A percentile compares a stretch with the other conserved stretches of the same genome.
Conservation (phyloP, 2,329 filamentous ascomycete species). For the Iodosphaeria phyllophila region DNA sequence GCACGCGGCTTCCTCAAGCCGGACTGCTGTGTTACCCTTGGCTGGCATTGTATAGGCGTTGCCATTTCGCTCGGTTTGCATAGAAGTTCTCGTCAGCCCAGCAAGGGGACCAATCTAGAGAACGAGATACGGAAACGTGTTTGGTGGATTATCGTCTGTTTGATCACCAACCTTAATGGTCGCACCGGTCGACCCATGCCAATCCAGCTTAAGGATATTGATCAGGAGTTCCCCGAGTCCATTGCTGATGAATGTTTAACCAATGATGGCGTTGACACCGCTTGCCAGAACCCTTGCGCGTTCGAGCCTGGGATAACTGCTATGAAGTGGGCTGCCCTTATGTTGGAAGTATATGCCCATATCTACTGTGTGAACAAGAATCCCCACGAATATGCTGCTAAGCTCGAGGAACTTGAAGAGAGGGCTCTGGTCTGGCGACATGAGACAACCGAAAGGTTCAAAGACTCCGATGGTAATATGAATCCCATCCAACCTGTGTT, state of each 20-base stretch:
- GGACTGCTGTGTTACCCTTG: slow-evolving; percentile 52
- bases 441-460: slow-evolving; percentile 41
- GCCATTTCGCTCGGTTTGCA: slow-evolving; percentile 64
- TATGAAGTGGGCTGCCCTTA: slow-evolving; percentile 46
- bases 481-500: slow-evolving; percentile 33
- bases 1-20: slow-evolving; percentile 65
- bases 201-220: slow-evolving; percentile 55
- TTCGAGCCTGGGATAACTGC: slow-evolving; percentile 48
- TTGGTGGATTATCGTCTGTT: slow-evolving; percentile 54
- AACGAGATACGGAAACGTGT: slow-evolving; percentile 60
- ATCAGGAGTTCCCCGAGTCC: slow-evolving; percentile 56
- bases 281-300: slow-evolving; percentile 37
- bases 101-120: slow-evolving; percentile 34
- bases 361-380: slow-evolving; percentile 55
- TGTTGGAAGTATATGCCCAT: slow-evolving; percentile 55
- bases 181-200: slow-evolving; percentile 64
- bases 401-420: slow-evolving; percentile 45
- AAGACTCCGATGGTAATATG: slow-evolving; percentile 23
- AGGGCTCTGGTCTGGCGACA: slow-evolving; percentile 45
- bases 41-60: slow-evolving; percentile 42
- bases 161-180: slow-evolving; percentile 51
- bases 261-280: slow-evolving; percentile 40
- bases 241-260: slow-evolving; percentile 53
- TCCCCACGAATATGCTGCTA: slow-evolving; percentile 40
- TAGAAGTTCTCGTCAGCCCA: slow-evolving; percentile 37